These are phyloP conservation scores for Geotrichum candidum DNA, from an alignment of 1,139 yeast species.

Conservation along the genomic window DNA sequence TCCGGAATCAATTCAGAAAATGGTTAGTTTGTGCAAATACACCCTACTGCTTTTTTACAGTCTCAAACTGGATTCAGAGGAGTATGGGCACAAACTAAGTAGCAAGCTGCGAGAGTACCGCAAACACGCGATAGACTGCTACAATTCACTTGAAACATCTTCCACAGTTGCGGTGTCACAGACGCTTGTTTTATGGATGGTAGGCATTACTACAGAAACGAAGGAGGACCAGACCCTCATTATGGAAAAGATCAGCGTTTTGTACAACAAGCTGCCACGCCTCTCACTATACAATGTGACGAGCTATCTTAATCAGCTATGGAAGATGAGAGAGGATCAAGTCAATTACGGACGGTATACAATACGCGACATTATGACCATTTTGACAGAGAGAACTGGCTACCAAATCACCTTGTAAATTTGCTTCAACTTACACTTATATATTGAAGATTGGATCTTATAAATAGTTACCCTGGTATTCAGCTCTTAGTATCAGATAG, in stretches of 20 bases:
- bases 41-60: slow-evolving; percentile 19
- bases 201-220: slow-evolving; percentile 23
- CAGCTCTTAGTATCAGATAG: neutral
- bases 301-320: slow-evolving; percentile 19
- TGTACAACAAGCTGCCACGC: slow-evolving; percentile 17
- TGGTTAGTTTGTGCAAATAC: slow-evolving; percentile 11
- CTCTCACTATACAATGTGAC: slow-evolving; percentile 19
- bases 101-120: slow-evolving; percentile 16
- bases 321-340: slow-evolving; percentile 21
- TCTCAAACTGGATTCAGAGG: slow-evolving; percentile 20
- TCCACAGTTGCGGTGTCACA: slow-evolving; percentile 17
- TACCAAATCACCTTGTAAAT: slow-evolving; percentile 1
- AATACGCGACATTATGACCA: slow-evolving; percentile 18
- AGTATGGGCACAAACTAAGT: slow-evolving; percentile 16
- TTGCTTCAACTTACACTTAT: neutral
- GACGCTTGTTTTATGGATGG: slow-evolving; percentile 23
- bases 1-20: neutral
- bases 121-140: slow-evolving; percentile 16
- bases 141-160: slow-evolving; percentile 16
- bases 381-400: slow-evolving; percentile 16
- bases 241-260: slow-evolving; percentile 18
- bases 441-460: neutral
- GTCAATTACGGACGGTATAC: slow-evolving; percentile 12
- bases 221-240: slow-evolving; percentile 18
- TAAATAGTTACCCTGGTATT: neutral